Conservation (phyloP, 352 stramenopile species). For the Globisporangium parvum region DNA sequence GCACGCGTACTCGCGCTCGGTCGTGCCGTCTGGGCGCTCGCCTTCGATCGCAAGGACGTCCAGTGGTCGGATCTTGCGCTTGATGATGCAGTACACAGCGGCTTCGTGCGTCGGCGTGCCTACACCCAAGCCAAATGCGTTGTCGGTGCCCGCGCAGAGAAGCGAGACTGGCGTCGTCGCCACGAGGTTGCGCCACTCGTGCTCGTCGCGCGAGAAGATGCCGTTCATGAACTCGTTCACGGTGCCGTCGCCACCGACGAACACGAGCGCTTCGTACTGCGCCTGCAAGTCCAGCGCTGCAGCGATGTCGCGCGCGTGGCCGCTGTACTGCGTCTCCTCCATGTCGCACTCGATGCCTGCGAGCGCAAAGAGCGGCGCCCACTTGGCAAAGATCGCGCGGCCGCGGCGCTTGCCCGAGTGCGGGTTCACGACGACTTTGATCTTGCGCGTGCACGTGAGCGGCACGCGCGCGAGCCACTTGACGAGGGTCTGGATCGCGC, state of each 20-base stretch:
- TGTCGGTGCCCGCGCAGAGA: conserved; percentile 64
- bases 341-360: conserved; percentile 70
- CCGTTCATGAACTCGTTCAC: conserved; percentile 87
- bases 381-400: conserved; percentile 56
- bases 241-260: conserved; percentile 70
- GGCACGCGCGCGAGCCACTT: conserved; percentile 74
- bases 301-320: conserved; percentile 71
- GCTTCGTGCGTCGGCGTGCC: conserved; percentile 58
- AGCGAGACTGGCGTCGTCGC: conserved; percentile 69
- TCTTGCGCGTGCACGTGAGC: conserved; percentile 34
- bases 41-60: conserved; percentile 61
- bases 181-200: conserved; percentile 64
- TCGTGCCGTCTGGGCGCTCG: conserved; percentile 36
- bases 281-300: conserved; percentile 38
- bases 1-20: conserved; percentile 61
- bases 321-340: conserved; percentile 66
- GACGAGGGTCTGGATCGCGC: conserved; percentile 44
- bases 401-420: conserved; percentile 57
- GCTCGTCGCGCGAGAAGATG: conserved; percentile 60
- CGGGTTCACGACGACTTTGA: conserved; percentile 78
- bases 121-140: conserved; percentile 72
- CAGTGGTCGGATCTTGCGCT: conserved; percentile 72
- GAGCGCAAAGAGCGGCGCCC: conserved; percentile 48
- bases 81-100: conserved; percentile 74
- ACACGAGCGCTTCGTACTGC: conserved; percentile 75